Evolutionary conservation across 2,329 filamentous ascomycete genomes (phyloP).

Genomic region (Colletotrichum echinochloae): DNA sequence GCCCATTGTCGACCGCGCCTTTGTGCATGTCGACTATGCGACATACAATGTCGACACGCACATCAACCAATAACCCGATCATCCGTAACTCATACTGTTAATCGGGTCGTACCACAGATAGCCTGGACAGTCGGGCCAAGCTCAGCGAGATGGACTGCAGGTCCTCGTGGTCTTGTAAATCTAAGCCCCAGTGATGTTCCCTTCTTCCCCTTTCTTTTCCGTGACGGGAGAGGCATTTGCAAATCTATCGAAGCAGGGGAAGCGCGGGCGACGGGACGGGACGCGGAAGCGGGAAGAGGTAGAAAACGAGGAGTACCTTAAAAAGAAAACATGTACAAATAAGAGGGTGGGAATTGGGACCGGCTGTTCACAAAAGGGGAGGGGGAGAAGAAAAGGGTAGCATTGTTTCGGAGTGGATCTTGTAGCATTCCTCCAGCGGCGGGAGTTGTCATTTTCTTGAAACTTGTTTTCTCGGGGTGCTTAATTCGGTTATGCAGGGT

Average conservation of each 20-base stretch:
- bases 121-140: background rate
- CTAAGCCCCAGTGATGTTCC: background rate
- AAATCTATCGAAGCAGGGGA: background rate
- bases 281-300: background rate
- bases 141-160: no score
- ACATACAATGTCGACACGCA: slow-evolving; percentile 72
- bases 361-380: background rate
- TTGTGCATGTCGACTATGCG: slow-evolving; percentile 75
- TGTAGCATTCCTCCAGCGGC: background rate
- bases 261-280: background rate
- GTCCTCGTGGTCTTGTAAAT: slow-evolving; percentile 8
- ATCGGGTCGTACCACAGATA: background rate
- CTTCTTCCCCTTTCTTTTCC: background rate
- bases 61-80: slow-evolving; percentile 57
- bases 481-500: background rate
- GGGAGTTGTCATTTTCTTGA: background rate
- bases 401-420: slow-evolving; percentile 5
- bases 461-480: background rate
- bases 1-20: slow-evolving; percentile 79
- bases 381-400: background rate
- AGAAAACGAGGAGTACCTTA: background rate
- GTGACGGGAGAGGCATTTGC: background rate
- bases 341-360: background rate
- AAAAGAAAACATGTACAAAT: background rate
- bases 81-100: background rate